A percentile compares a stretch with the other conserved stretches of the same genome.
phyloP scores from a whole-genome alignment of 495 filamentous ascomycete genomes.

The Neurospora sp. region DNA sequence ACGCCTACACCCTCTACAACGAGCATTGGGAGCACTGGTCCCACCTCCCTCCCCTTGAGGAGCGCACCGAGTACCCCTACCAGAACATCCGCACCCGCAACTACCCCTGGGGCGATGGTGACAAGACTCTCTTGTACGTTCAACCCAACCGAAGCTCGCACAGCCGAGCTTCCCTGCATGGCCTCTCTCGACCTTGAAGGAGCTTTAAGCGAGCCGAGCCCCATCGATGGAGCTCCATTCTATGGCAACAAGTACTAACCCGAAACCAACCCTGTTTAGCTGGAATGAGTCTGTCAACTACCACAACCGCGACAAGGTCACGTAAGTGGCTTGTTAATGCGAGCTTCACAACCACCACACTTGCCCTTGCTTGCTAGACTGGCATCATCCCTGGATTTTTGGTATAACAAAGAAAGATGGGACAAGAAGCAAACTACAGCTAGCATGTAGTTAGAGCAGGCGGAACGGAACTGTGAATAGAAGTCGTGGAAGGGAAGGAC shows the following conservation, averaged over 20 bases:
- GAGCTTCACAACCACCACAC: not conserved
- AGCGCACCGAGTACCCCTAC: constrained; percentile 82
- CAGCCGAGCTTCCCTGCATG: not conserved
- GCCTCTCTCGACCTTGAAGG: not conserved
- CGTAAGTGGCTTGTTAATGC: constrained; percentile 28
- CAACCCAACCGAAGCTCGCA: not conserved
- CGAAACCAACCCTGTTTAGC: constrained; percentile 37
- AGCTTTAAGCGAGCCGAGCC: not conserved
- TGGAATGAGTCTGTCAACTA: constrained; percentile 95
- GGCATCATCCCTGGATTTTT: not conserved
- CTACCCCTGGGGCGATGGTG: constrained; percentile 84
- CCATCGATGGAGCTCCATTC: not conserved
- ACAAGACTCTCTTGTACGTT: constrained; percentile 53
- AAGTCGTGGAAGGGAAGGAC: not conserved
- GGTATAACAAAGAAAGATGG: not conserved
- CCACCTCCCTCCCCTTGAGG: constrained; percentile 78
- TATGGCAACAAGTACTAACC: not conserved
- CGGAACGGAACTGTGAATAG: not conserved
- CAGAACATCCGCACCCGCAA: constrained; percentile 89
- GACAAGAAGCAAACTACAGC: not conserved
- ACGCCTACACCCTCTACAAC: constrained; percentile 81
- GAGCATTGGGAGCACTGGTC: constrained; percentile 95
- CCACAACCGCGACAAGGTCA: constrained; percentile 79
- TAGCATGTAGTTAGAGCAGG: not conserved
- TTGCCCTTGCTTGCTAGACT: not conserved